Evolutionary conservation across 176 grass and related monocot species (phyloP), one percentile per base, ranked within the genome.

Genomic region (Thalia dealbata): DNA sequence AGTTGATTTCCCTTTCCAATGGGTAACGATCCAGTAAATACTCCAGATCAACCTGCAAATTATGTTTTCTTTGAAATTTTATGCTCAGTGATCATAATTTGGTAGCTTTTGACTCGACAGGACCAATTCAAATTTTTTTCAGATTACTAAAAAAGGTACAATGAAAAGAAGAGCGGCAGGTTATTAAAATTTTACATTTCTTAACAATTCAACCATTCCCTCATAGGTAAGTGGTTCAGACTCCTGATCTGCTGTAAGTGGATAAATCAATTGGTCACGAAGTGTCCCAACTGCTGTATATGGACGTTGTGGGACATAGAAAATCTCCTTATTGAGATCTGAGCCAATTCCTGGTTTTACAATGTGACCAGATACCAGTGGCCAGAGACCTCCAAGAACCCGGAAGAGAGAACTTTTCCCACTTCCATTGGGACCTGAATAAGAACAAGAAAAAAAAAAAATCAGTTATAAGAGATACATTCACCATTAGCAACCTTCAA

Each of bases 271-370:
- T 68, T 99, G 95, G 84, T 99, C 95, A 65, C 90, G 83, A 61
- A 99, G 95, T 63, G 95, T 99, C 73, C 95, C 95, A 82, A 99
- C 95, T 81, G 95, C 95, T 82, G 90, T 99, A 77, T 99, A 99
- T 68, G 95, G 95, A 52, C 95, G 89, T 84, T 99, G 95, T 19
- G 95, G 95, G 29, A 99, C 95, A 90, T 99, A 99, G 78, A 99
- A 99, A 24, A 99, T 99, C 82, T 99, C 95, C 83, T 99, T 99
- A 76, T 99, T 99, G 61, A 99, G 90, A 90, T 99, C 87, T 7
- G 87, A 92, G 79, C 95, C 95, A 79, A 99, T 83, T 78, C 95
- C 95, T 81, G 95, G 95, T 80, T 99, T 99, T 73, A 88, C 87
- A 93, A 99, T 99, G 80, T 93, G 79, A 72, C 95, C 95, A 79